phyloP scores from a whole-genome alignment of 352 stramenopile species.

The Globisporangium orthogonon region DNA sequence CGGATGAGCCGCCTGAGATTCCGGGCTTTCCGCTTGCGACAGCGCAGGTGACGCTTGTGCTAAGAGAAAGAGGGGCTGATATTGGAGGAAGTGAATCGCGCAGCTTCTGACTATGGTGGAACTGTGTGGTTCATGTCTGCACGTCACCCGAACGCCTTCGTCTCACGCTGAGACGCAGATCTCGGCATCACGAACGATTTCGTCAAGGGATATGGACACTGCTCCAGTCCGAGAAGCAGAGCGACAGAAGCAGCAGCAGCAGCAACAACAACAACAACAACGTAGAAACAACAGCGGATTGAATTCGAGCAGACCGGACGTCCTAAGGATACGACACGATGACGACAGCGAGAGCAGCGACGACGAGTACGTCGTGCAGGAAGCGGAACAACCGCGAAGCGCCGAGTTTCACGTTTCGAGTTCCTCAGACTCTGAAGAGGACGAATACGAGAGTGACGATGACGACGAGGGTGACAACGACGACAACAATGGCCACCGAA shows the following conservation, averaged over 20 bases:
- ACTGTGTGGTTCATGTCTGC: neutral
- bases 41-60: slow-evolving; percentile 11
- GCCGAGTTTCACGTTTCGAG: slow-evolving; percentile 54
- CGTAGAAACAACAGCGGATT: neutral
- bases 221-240: neutral
- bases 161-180: neutral
- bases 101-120: neutral
- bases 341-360: slow-evolving; percentile 10
- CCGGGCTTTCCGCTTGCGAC: slow-evolving; percentile 45
- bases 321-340: slow-evolving; percentile 14
- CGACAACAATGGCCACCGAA: no score
- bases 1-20: slow-evolving; percentile 63
- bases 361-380: slow-evolving; percentile 55
- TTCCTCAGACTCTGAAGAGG: slow-evolving; percentile 39
- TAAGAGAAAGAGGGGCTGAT: no score
- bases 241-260: neutral
- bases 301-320: neutral
- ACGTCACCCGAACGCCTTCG: neutral
- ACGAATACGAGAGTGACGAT: slow-evolving; percentile 10
- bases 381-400: slow-evolving; percentile 41
- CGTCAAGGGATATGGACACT: neutral
- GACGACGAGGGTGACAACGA: slow-evolving; percentile 3
- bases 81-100: neutral
- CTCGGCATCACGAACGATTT: neutral
- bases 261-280: no score